Evolutionary conservation across 148 eudicot species (phyloP).

Genomic region (Chenopodium quinoa): DNA sequence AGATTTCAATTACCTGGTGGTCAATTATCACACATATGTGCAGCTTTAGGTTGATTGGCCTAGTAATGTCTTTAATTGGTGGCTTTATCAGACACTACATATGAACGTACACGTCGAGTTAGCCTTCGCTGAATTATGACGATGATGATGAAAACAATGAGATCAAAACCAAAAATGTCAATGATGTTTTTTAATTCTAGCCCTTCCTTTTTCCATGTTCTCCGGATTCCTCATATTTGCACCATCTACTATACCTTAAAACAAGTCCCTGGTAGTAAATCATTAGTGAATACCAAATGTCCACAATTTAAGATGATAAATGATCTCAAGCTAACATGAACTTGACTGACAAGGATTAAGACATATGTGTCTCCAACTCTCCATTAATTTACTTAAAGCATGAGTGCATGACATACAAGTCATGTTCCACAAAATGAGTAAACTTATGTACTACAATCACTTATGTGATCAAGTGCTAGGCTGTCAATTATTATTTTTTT

Average conservation of each 20-base stretch:
- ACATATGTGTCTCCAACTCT: neutral
- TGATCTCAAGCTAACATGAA: conserved; percentile 6
- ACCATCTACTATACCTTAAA: conserved; percentile 80
- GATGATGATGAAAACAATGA: no score
- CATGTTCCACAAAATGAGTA: neutral
- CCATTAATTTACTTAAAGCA: neutral
- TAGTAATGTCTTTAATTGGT: no score
- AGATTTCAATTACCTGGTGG: no score
- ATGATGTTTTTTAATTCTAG: conserved; percentile 37
- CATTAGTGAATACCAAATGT: conserved; percentile 75
- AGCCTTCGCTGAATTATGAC: no score
- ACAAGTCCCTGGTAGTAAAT: conserved; percentile 83
- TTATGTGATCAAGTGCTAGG: neutral
- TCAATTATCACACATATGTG: no score
- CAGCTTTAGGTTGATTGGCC: no score
- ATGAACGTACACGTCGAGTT: no score
- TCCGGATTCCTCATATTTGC: conserved; percentile 53
- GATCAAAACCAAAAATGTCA: conserved; percentile 68
- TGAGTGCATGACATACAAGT: neutral
- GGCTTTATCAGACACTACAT: no score
- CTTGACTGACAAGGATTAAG: conserved; percentile 1
- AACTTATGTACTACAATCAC: neutral
- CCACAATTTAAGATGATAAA: conserved; percentile 28
- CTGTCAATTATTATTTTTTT: neutral
- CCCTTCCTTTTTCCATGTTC: conserved; percentile 36